These are phyloP conservation scores for Boletus rubropictus DNA, from an alignment of 768 basidiomycete species.

Conservation along the genomic window DNA sequence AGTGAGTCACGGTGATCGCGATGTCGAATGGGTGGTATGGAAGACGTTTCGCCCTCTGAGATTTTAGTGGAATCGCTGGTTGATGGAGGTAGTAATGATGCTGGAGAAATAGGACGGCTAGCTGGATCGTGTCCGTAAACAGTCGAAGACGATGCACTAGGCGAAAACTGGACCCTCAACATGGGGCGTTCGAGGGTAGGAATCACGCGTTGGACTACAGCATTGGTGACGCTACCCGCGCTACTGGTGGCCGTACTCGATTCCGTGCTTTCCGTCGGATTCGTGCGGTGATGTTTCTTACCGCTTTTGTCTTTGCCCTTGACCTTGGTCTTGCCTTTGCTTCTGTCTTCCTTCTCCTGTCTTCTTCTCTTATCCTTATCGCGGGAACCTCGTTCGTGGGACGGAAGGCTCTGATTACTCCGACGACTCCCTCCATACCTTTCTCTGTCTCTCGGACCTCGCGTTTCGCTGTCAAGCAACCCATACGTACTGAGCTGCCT, in stretches of 20 bases:
- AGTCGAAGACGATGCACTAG: conserved; percentile 17
- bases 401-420: conserved; percentile 9
- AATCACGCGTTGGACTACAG: conserved; percentile 3
- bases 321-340: conserved; percentile 25
- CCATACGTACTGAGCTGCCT: conserved; percentile 64
- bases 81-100: conserved; percentile 10
- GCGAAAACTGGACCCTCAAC: conserved; percentile 13
- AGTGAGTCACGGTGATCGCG: conserved; percentile 24
- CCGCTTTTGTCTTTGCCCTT: conserved; percentile 28
- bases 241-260: conserved; percentile 30
- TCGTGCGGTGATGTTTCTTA: conserved; percentile 21
- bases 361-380: conserved; percentile 22
- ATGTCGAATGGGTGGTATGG: conserved; percentile 8
- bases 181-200: conserved; percentile 8
- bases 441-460: conserved; percentile 19
- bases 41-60: conserved; percentile 10
- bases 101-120: conserved; percentile 22
- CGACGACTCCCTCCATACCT: conserved; percentile 12
- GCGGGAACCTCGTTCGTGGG: conserved; percentile 17
- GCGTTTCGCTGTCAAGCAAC: conserved; percentile 45
- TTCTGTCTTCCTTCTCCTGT: conserved; percentile 16
- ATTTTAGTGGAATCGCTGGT: background rate
- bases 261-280: conserved; percentile 29
- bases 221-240: conserved; percentile 20
- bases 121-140: conserved; percentile 1